Base-by-base conservation (phyloP, 2,329 filamentous ascomycete genomes). In the Sordariomycetes sp. region DNA sequence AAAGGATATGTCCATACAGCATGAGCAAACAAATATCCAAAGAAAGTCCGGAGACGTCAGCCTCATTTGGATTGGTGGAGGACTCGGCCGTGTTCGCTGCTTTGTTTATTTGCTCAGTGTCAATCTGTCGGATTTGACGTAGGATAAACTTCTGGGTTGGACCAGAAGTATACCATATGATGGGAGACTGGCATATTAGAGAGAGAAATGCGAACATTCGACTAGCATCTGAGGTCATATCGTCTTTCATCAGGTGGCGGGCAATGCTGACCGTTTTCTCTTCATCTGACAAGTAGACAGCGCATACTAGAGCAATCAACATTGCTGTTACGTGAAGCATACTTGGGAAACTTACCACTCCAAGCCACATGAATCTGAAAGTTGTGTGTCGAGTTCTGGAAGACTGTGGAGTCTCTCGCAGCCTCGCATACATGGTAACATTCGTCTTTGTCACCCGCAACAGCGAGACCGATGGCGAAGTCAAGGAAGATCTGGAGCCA, bases 401-500 rank as follows among this genome's bases (percentile, higher is more conserved):
- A 96, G 16, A 95, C 76, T 34, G 83, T 87, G 11, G 86, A 86
- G 49, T 86, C 79, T 32, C 79, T 71, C 2, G 85, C 86, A 6
- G 82, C 77, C 40, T 87, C 77, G 45, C 93, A 80, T 7, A 86
- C 75, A 33, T 81, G 76, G 53, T 94, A 95, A 33, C 86, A 80
- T 41, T 86, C 79, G 27, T 79, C 70, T 11, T 72, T 65, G 31
- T 82, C 75, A 21, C 79, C 79, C 15, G 69, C 63, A 27, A 76
- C 72, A 7, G 87, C 83, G 21, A 92, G 70, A 5, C 80, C 68
- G 31, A 95, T 68, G 4, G 87, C 83, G 51, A 93, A 93, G 48
- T 92, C 84, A 23, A 93, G 71, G 51, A 98, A 94, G 1, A 94
- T 70, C 45, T 93, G 84, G 4, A 95, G 71, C 92, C 92, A 98